A percentile compares a stretch with the other conserved stretches of the same genome.
These are phyloP conservation scores for Cenchrus purpureus DNA, from an alignment of 176 grass and related monocot genomes.

Conservation along the genomic window DNA sequence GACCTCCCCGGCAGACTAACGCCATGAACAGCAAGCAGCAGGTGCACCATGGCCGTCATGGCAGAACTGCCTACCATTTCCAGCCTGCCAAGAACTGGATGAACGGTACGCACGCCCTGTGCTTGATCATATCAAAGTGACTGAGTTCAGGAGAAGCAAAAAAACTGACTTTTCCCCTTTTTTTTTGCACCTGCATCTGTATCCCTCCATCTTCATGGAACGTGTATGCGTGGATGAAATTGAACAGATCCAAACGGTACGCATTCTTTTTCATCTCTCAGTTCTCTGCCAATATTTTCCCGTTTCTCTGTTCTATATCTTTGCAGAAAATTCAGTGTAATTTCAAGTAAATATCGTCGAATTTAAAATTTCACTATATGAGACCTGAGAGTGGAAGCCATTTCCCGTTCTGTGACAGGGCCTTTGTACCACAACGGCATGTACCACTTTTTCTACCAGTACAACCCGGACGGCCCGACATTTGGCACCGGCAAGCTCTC, in stretches of 20 bases:
- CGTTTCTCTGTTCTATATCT: background rate
- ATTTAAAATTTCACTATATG: background rate
- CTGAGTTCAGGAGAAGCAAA: background rate
- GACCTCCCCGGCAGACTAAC: background rate
- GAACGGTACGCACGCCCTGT: conserved; percentile 42
- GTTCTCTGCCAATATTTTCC: background rate
- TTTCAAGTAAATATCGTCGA: background rate
- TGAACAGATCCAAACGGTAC: conserved; percentile 69
- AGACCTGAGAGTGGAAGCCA: background rate
- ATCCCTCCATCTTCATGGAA: background rate
- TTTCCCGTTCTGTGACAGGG: conserved; percentile 34
- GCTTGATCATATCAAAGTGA: background rate
- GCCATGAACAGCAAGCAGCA: conserved; percentile 9
- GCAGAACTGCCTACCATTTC: conserved; percentile 72
- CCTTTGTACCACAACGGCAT: conserved; percentile 70
- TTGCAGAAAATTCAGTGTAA: background rate
- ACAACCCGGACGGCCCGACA: conserved; percentile 54
- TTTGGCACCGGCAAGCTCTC: conserved; percentile 60
- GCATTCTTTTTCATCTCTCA: background rate
- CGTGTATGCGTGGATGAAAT: background rate
- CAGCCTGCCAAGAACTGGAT: conserved; percentile 75
- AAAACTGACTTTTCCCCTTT: background rate
- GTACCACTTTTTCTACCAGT: conserved; percentile 84
- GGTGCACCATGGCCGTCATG: background rate
- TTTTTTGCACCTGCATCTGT: background rate